phyloP scores from a whole-genome alignment of 1,139 yeast species.

The Pichia sp. region DNA sequence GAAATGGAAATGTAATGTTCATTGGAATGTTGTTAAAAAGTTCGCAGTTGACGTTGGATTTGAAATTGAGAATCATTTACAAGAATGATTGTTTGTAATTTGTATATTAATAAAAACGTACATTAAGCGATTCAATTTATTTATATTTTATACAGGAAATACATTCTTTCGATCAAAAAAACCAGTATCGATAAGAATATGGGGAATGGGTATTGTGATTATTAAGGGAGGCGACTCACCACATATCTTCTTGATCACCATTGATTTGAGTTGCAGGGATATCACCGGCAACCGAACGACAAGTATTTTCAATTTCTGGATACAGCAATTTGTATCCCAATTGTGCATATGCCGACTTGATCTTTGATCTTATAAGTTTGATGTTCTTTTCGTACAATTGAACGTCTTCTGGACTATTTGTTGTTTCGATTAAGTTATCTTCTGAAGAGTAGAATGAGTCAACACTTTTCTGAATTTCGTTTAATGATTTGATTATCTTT shows the following conservation, averaged over 20 bases:
- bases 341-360: conserved; percentile 24
- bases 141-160: too few species aligned
- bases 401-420: conserved; percentile 28
- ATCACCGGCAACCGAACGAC: conserved; percentile 24
- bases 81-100: conserved; percentile 22
- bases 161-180: too few species aligned
- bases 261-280: conserved; percentile 24
- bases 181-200: too few species aligned
- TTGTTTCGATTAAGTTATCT: conserved; percentile 16
- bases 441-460: conserved; percentile 18
- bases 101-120: background rate
- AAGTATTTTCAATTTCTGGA: conserved; percentile 22
- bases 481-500: conserved; percentile 7
- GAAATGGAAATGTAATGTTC: conserved; percentile 53
- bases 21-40: conserved; percentile 44
- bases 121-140: too few species aligned
- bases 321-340: conserved; percentile 25
- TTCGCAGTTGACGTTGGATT: conserved; percentile 47
- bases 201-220: too few species aligned
- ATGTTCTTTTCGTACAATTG: conserved; percentile 24
- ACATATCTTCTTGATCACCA: conserved; percentile 27
- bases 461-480: conserved; percentile 11
- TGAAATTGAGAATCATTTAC: conserved; percentile 45
- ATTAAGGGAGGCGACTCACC: too few species aligned
- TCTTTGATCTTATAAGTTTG: conserved; percentile 26